These are phyloP conservation scores for Scenedesmus sp. DNA, from an alignment of 163 green algal genomes.

Conservation along the genomic window DNA sequence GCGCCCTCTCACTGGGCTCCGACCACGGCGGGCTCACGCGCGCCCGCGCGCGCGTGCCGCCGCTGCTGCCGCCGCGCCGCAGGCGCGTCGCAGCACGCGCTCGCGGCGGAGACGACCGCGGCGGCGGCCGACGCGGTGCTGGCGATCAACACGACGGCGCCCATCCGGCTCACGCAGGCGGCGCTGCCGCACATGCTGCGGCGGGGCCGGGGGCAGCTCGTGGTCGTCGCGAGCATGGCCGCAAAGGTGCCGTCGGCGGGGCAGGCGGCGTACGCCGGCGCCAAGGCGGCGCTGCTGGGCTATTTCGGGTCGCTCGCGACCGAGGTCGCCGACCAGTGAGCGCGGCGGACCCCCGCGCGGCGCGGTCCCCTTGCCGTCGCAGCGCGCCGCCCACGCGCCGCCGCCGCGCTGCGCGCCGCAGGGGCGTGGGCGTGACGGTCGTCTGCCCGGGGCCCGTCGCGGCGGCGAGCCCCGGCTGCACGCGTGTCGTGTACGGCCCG, in stretches of 20 bases:
- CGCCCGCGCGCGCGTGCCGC: no score
- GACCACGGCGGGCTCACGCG: no score
- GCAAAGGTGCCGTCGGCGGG: conserved; percentile 75
- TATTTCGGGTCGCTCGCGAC: conserved; percentile 79
- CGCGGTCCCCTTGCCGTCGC: neutral
- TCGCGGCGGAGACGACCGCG: conserved; percentile 68
- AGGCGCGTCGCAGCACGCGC: conserved; percentile 76
- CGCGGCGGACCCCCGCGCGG: neutral
- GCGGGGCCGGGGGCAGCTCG: conserved; percentile 60
- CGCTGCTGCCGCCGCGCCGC: no score
- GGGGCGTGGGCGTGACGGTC: conserved; percentile 78
- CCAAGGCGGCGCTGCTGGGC: conserved; percentile 75
- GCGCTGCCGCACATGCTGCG: conserved; percentile 76
- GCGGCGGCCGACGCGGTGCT: conserved; percentile 75
- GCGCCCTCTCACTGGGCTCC: no score
- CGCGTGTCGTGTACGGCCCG: conserved; percentile 67
- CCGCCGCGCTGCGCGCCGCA: conserved; percentile 31
- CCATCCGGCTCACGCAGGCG: conserved; percentile 78
- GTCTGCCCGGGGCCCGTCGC: conserved; percentile 83
- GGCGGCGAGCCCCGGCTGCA: conserved; percentile 43
- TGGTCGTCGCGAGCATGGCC: conserved; percentile 81
- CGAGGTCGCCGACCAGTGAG: conserved; percentile 75
- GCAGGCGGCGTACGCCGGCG: conserved; percentile 75
- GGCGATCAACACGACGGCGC: conserved; percentile 76
- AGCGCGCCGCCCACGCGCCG: neutral